phyloP scores from a whole-genome alignment of 495 filamentous ascomycete genomes.

The Lasiosphaeria ovina region DNA sequence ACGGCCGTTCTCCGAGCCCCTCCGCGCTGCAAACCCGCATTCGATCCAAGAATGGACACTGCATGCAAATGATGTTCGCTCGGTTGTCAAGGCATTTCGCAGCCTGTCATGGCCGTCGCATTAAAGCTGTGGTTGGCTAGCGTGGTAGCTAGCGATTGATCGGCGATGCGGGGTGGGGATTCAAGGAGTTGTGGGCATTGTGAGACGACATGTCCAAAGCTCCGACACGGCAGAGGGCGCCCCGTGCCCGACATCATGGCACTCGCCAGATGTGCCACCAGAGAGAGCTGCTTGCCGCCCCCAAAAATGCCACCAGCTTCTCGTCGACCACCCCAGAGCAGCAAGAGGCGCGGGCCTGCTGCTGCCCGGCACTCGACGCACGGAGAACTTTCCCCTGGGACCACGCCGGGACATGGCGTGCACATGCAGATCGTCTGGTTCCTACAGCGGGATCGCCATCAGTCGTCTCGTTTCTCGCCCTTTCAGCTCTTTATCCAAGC shows the following conservation, averaged over 20 bases:
- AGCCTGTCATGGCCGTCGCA: neutral
- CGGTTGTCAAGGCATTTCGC: too few species aligned
- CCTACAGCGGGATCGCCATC: constrained; percentile 27
- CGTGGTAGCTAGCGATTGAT: constrained; percentile 15
- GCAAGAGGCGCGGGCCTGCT: neutral
- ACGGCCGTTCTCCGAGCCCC: too few species aligned
- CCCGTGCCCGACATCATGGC: constrained; percentile 10
- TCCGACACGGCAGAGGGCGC: constrained; percentile 19
- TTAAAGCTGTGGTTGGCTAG: constrained; percentile 1
- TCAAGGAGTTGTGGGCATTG: constrained; percentile 16
- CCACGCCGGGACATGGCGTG: constrained; percentile 1
- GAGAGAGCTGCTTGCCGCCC: too few species aligned
- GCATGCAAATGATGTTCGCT: too few species aligned
- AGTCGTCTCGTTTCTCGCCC: constrained; percentile 25
- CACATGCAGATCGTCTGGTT: constrained; percentile 22
- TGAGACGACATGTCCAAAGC: constrained; percentile 19
- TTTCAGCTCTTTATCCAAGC: constrained; percentile 11
- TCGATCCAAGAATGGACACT: too few species aligned
- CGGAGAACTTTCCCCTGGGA: constrained; percentile 4
- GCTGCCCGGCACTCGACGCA: constrained; percentile 1
- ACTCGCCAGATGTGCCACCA: neutral
- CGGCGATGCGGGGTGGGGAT: constrained; percentile 12
- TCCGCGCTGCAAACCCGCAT: too few species aligned
- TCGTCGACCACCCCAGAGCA: neutral
- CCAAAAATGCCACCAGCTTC: neutral